Evolutionary conservation across 768 basidiomycete species (phyloP).

Genomic region (Auricularia sp.): DNA sequence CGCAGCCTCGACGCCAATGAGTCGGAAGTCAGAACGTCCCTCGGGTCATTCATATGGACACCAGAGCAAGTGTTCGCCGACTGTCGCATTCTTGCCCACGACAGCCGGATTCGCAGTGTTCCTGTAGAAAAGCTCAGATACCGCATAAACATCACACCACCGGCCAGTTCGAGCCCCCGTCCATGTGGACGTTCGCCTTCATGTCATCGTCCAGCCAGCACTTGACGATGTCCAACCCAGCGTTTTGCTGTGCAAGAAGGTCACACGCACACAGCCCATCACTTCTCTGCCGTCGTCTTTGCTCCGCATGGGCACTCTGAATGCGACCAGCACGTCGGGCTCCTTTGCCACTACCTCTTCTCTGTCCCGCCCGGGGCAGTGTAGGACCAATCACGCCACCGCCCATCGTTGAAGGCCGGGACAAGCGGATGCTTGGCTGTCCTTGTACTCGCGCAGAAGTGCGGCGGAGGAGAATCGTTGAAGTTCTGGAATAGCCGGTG

Average conservation of each 20-base stretch:
- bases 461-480: slow-evolving; percentile 3
- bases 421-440: slow-evolving; percentile 6
- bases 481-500: background rate
- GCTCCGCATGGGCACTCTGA: slow-evolving; percentile 4
- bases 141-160: background rate
- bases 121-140: background rate
- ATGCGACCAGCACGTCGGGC: slow-evolving; percentile 3
- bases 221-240: slow-evolving; percentile 7
- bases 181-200: background rate
- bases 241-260: slow-evolving; percentile 5
- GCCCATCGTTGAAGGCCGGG: slow-evolving; percentile 7
- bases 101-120: background rate
- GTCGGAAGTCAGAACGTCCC: background rate
- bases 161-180: background rate
- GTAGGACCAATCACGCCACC: slow-evolving; percentile 4
- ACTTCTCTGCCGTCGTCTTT: background rate
- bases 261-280: slow-evolving; percentile 10
- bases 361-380: background rate
- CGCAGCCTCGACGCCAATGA: background rate
- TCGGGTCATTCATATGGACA: background rate
- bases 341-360: slow-evolving; percentile 7
- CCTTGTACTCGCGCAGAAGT: slow-evolving; percentile 2
- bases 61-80: background rate
- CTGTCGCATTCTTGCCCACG: background rate
- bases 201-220: slow-evolving; percentile 10